These are phyloP conservation scores for Nicotiana sylvestris DNA, from an alignment of 257 asterid genomes.

Conservation along the genomic window DNA sequence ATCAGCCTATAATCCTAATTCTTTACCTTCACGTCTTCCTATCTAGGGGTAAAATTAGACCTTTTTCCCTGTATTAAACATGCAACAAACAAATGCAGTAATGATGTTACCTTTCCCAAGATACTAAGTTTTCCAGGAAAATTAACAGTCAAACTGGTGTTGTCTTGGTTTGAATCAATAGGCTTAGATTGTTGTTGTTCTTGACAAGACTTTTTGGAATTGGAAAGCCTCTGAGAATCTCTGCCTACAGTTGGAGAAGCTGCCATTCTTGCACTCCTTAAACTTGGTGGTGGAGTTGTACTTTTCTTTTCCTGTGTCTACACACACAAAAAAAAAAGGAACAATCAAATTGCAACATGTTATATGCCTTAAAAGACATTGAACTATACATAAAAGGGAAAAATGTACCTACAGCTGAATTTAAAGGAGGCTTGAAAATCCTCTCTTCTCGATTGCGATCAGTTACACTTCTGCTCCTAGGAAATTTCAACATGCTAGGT, in stretches of 20 bases:
- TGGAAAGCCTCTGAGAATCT: slow-evolving; percentile 24
- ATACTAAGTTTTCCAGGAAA: slow-evolving; percentile 79
- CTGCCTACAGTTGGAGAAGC: slow-evolving; percentile 34
- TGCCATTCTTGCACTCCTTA: slow-evolving; percentile 37
- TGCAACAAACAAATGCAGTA: background rate
- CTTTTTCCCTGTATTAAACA: background rate
- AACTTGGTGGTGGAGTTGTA: slow-evolving; percentile 70
- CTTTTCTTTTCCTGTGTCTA: slow-evolving; percentile 61
- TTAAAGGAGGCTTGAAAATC: slow-evolving; percentile 47
- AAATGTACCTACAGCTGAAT: slow-evolving; percentile 83
- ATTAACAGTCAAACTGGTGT: slow-evolving; percentile 31
- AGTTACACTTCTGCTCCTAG: slow-evolving; percentile 74
- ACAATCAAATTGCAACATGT: background rate
- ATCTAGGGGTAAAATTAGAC: too few relatives aligned
- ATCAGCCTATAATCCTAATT: too few relatives aligned
- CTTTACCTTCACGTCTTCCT: too few relatives aligned
- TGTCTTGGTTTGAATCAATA: slow-evolving; percentile 18
- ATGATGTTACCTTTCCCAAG: slow-evolving; percentile 68
- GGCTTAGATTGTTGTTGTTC: slow-evolving; percentile 28
- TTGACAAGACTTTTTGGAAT: slow-evolving; percentile 21
- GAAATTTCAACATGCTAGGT: slow-evolving; percentile 44
- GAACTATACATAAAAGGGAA: slow-evolving; percentile 12
- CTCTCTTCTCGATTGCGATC: slow-evolving; percentile 46
- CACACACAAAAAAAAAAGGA: background rate
- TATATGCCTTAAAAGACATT: background rate